Percentiles rank a stretch among this genome's conserved stretches.
Evolutionary conservation across 177 flowering plant genomes (phyloP).

Genomic region (Vitis hybrid): DNA sequence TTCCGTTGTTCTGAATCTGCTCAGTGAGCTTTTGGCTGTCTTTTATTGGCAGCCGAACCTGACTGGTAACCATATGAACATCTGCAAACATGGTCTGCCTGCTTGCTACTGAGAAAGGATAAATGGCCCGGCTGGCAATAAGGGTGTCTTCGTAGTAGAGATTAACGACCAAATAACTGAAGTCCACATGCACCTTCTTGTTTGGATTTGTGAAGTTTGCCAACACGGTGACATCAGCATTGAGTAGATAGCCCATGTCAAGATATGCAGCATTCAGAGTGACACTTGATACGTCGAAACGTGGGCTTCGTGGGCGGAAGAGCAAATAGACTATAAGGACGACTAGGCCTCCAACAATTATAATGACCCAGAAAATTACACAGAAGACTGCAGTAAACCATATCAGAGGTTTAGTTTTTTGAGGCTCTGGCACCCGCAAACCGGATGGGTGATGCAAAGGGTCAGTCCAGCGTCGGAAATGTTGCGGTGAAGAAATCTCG

Average conservation of each 20-base stretch:
- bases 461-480: no score
- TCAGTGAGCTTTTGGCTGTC: constrained; percentile 33
- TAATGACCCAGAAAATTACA: constrained; percentile 58
- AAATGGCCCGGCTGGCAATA: constrained; percentile 54
- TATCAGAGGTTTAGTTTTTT: constrained; percentile 28
- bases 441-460: not conserved
- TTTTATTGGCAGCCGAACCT: constrained; percentile 44
- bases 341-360: constrained; percentile 68
- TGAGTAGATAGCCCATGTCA: constrained; percentile 73
- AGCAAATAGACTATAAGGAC: constrained; percentile 78
- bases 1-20: constrained; percentile 39
- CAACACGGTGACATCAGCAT: constrained; percentile 67
- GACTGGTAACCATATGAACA: constrained; percentile 65
- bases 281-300: constrained; percentile 56
- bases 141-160: constrained; percentile 55
- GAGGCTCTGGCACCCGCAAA: constrained; percentile 18
- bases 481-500: no score
- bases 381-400: constrained; percentile 69
- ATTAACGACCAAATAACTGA: constrained; percentile 47
- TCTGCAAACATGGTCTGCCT: constrained; percentile 29
- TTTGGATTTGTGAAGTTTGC: constrained; percentile 90
- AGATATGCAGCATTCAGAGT: constrained; percentile 80
- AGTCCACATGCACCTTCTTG: constrained; percentile 63
- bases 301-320: constrained; percentile 69
- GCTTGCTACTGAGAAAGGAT: constrained; percentile 49